Percentiles rank a stretch among this genome's conserved stretches.
These are phyloP conservation scores for Tolypocladium tropicale DNA, from an alignment of 2,329 filamentous ascomycete species.

Conservation along the genomic window DNA sequence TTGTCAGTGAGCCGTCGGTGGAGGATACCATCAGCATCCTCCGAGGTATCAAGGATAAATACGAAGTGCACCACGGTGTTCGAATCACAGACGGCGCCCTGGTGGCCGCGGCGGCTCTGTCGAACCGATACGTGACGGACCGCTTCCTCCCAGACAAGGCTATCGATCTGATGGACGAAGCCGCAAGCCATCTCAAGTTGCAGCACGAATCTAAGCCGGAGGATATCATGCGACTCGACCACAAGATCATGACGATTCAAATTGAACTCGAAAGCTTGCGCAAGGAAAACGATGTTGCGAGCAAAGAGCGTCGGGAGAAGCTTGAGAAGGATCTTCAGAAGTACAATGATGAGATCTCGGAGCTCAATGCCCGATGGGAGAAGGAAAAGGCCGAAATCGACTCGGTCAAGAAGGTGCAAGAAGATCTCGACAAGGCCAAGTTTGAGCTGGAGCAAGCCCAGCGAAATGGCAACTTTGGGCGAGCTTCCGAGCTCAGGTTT, in stretches of 20 bases:
- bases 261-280: conserved; percentile 91
- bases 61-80: conserved; percentile 95
- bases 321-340: conserved; percentile 66
- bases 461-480: conserved; percentile 76
- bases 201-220: conserved; percentile 98
- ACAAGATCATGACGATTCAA: conserved; percentile 94
- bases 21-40: conserved; percentile 92
- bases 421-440: conserved; percentile 76
- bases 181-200: conserved; percentile 76
- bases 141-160: conserved; percentile 94
- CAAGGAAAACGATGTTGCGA: conserved; percentile 87
- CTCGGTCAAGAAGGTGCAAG: conserved; percentile 75
- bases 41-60: conserved; percentile 92
- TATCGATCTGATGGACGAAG: conserved; percentile 94
- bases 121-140: conserved; percentile 94
- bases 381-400: conserved; percentile 81
- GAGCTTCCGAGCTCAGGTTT: conserved; percentile 85
- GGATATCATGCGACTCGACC: conserved; percentile 82
- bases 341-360: conserved; percentile 67
- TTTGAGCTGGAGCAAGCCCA: conserved; percentile 83
- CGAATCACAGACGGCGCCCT: conserved; percentile 86
- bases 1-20: conserved; percentile 85
- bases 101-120: conserved; percentile 84
- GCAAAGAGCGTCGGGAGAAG: conserved; percentile 77
- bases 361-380: conserved; percentile 77